Conservation (phyloP, 176 grass and related monocot genomes). For the Chloris gayana region DNA sequence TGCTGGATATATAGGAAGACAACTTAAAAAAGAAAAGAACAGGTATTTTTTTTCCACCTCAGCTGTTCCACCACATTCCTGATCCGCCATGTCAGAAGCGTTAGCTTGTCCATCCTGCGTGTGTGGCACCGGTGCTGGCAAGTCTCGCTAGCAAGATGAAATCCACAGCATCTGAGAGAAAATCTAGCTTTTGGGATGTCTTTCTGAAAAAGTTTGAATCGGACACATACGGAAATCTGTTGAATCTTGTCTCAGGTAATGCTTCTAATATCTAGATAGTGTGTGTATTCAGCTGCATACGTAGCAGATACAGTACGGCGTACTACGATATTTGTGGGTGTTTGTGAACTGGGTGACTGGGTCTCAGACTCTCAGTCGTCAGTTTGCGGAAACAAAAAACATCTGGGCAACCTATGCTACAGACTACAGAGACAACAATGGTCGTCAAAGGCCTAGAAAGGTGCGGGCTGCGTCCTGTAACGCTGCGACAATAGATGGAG, state of each 20-base stretch:
- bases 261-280: not conserved
- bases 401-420: no score
- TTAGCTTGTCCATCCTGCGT: conserved; percentile 31
- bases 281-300: not conserved
- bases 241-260: not conserved
- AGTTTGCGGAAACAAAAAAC: no score
- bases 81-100: conserved; percentile 17
- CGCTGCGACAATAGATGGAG: no score
- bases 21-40: not conserved
- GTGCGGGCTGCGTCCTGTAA: no score
- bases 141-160: not conserved
- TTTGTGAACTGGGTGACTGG: no score
- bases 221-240: not conserved
- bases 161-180: not conserved
- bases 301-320: not conserved
- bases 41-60: not conserved
- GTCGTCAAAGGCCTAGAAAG: not conserved
- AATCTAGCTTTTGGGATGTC: not conserved
- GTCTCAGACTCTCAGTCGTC: no score
- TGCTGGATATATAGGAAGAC: not conserved
- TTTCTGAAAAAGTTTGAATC: not conserved
- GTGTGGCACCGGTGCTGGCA: conserved; percentile 33
- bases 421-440: no score
- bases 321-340: not conserved
- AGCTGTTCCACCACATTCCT: conserved; percentile 6